Percentiles rank a stretch among this genome's conserved stretches.
These are phyloP conservation scores for Neurospora africana DNA, from an alignment of 495 filamentous ascomycete species.

Conservation along the genomic window DNA sequence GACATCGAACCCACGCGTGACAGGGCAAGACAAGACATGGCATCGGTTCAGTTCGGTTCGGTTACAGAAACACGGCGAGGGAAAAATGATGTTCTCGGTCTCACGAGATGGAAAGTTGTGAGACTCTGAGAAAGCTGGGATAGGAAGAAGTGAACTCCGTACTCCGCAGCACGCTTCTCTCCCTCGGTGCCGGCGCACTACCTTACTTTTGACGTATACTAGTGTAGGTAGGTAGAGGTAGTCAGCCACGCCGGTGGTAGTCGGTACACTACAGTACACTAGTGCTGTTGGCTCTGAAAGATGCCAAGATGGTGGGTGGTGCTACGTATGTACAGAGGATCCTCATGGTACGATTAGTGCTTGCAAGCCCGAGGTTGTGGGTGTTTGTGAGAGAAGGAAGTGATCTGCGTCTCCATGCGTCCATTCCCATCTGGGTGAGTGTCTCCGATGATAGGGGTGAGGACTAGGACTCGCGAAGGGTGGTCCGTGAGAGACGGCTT, in stretches of 20 bases:
- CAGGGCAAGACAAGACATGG: background rate
- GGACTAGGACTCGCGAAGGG: background rate
- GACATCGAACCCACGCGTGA: background rate
- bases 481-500: background rate
- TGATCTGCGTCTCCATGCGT: background rate
- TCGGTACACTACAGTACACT: no score
- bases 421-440: background rate
- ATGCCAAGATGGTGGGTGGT: background rate
- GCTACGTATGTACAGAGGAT: background rate
- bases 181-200: background rate
- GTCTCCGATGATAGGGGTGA: background rate
- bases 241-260: background rate
- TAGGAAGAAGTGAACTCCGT: background rate
- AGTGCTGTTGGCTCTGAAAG: no score
- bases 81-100: background rate
- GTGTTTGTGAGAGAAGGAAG: background rate
- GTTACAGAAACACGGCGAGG: background rate
- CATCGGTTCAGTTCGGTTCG: background rate
- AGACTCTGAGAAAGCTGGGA: background rate
- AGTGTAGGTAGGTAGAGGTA: no score
- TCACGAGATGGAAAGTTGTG: background rate
- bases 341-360: background rate
- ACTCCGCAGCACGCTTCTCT: background rate
- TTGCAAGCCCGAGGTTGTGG: background rate
- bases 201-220: background rate